Conservation (phyloP, 2,329 filamentous ascomycete species). For the Aphanoascus verrucosus region DNA sequence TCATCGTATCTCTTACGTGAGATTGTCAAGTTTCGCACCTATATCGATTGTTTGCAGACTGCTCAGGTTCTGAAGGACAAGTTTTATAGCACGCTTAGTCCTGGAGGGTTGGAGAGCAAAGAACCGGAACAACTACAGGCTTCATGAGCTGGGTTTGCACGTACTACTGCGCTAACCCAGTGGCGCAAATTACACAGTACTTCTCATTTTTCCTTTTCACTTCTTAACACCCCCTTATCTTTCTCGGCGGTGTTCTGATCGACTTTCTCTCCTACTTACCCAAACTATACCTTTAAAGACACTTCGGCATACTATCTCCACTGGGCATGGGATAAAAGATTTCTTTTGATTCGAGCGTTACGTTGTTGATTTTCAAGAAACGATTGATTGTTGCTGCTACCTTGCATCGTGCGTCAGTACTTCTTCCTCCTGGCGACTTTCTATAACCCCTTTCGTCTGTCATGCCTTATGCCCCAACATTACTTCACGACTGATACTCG, state of each 20-base stretch:
- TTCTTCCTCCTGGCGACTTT: background rate
- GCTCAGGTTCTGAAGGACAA: conserved; percentile 60
- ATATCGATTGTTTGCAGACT: conserved; percentile 71
- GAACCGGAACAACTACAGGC: background rate
- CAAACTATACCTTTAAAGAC: background rate
- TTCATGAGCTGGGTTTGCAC: background rate
- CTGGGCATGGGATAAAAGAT: background rate
- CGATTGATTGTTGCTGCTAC: background rate
- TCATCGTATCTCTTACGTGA: conserved; percentile 82
- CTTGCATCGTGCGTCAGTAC: background rate
- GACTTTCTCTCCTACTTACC: background rate
- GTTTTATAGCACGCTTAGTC: conserved; percentile 45
- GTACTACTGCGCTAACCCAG: background rate
- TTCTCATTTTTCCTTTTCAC: background rate
- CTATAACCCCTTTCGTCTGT: background rate
- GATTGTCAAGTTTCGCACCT: conserved; percentile 93
- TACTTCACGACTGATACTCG: background rate
- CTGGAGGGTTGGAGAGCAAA: conserved; percentile 13
- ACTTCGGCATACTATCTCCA: background rate
- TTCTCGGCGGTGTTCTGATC: background rate
- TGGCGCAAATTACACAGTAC: background rate
- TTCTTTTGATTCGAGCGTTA: background rate
- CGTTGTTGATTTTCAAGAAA: background rate
- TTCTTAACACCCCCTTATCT: background rate
- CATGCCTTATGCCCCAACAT: conserved; percentile 6